These are phyloP conservation scores for Luffa acutangula DNA, from an alignment of 306 rosid species.

Conservation along the genomic window DNA sequence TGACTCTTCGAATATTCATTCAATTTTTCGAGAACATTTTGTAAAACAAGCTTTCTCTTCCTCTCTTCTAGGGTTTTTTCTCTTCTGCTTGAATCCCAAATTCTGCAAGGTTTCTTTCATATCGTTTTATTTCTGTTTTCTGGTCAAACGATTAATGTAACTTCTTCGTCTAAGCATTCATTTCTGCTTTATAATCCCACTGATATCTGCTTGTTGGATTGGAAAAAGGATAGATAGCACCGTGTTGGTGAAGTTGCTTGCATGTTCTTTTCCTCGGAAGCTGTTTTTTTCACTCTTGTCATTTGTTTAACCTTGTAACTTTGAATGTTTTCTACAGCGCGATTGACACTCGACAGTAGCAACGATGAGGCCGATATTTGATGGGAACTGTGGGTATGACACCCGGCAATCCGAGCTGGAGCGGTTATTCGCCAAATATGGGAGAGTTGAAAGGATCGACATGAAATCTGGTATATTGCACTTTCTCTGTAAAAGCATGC, in stretches of 20 bases:
- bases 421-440: slow-evolving; percentile 64
- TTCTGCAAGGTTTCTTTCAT: neutral
- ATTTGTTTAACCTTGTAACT: neutral
- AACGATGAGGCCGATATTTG: slow-evolving; percentile 77
- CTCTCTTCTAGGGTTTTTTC: no score
- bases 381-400: slow-evolving; percentile 81
- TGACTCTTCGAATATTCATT: no score
- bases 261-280: neutral
- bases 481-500: neutral
- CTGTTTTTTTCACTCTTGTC: no score
- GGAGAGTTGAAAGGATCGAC: slow-evolving; percentile 86
- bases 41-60: no score
- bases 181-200: neutral
- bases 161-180: neutral
- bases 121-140: neutral
- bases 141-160: neutral
- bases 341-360: neutral
- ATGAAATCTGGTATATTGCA: slow-evolving; percentile 73
- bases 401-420: slow-evolving; percentile 92
- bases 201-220: neutral
- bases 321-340: neutral
- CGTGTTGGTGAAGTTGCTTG: neutral
- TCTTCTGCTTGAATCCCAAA: no score
- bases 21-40: no score
- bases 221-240: neutral